These are phyloP conservation scores for Plicaturopsis crispa DNA, from an alignment of 768 basidiomycete species.

Conservation along the genomic window DNA sequence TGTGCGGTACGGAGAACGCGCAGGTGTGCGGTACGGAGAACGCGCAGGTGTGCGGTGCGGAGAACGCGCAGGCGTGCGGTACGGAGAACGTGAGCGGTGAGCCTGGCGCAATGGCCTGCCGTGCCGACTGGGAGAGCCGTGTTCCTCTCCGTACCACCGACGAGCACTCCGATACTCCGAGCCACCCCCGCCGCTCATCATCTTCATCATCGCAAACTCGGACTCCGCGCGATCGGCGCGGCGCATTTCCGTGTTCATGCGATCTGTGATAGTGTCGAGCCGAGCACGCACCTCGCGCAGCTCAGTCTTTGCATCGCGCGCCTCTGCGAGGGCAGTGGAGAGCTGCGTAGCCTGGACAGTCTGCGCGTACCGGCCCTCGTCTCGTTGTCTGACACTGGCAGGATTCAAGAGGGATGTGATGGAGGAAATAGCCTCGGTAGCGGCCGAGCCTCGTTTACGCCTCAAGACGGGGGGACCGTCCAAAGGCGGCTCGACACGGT, in stretches of 20 bases:
- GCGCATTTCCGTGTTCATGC: neutral
- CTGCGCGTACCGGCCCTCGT: neutral
- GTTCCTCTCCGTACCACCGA: too few relatives aligned
- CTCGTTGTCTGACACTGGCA: neutral
- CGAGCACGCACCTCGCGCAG: neutral
- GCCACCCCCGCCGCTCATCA: neutral
- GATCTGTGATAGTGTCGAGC: neutral
- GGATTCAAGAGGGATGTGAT: neutral
- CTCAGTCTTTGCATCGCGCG: neutral
- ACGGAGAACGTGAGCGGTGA: too few relatives aligned
- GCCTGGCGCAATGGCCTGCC: too few relatives aligned
- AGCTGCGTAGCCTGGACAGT: neutral
- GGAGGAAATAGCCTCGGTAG: neutral
- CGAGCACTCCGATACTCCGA: neutral
- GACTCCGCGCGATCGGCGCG: neutral
- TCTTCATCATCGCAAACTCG: neutral
- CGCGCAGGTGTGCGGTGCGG: too few relatives aligned
- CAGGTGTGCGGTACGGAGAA: too few relatives aligned
- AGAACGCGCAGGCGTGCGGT: too few relatives aligned
- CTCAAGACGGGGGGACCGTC: neutral
- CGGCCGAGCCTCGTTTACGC: neutral
- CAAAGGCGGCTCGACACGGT: neutral
- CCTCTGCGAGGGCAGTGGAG: neutral
- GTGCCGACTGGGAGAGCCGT: too few relatives aligned
- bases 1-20: too few relatives aligned